These are phyloP conservation scores for Cadophora malorum DNA, from an alignment of 2,329 filamentous ascomycete genomes.

Conservation along the genomic window DNA sequence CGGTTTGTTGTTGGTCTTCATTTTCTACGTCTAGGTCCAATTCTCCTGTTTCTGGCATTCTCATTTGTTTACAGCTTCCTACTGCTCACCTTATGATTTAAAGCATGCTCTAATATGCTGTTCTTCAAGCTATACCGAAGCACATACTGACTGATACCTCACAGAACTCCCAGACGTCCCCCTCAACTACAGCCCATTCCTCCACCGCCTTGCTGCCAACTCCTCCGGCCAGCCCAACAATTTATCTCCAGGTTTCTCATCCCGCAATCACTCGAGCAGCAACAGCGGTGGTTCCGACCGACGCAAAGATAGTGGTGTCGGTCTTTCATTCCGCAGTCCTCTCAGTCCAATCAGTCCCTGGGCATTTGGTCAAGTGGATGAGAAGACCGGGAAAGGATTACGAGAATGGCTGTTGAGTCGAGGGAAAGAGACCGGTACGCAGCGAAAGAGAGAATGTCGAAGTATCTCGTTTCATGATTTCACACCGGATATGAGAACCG, in stretches of 20 bases:
- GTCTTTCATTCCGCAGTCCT: not conserved
- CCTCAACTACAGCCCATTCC: not conserved
- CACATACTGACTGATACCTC: not conserved
- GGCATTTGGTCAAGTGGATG: conserved; percentile 30
- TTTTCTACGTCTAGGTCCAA: too few species aligned
- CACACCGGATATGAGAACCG: conserved; percentile 35
- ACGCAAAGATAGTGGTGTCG: conserved; percentile 16
- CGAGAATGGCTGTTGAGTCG: conserved; percentile 38
- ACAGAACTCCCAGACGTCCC: conserved; percentile 17
- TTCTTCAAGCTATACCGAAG: too few species aligned
- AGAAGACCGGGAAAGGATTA: conserved; percentile 39
- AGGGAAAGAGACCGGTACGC: conserved; percentile 30
- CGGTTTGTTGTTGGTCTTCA: too few species aligned
- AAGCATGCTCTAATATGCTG: too few species aligned
- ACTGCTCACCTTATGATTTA: too few species aligned
- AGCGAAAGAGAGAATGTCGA: conserved; percentile 32
- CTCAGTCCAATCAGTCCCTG: conserved; percentile 1
- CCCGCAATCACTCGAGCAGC: not conserved
- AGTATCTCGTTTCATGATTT: conserved; percentile 42
- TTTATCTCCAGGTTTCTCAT: not conserved
- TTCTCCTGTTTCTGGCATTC: too few species aligned
- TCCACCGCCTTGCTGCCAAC: not conserved
- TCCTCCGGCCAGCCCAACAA: not conserved
- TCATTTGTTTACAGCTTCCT: too few species aligned
- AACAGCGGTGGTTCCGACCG: not conserved